Percentiles rank a stretch among this genome's conserved stretches.
phyloP scores from a whole-genome alignment of 139 green algal species.

The Gonium pectorale region DNA sequence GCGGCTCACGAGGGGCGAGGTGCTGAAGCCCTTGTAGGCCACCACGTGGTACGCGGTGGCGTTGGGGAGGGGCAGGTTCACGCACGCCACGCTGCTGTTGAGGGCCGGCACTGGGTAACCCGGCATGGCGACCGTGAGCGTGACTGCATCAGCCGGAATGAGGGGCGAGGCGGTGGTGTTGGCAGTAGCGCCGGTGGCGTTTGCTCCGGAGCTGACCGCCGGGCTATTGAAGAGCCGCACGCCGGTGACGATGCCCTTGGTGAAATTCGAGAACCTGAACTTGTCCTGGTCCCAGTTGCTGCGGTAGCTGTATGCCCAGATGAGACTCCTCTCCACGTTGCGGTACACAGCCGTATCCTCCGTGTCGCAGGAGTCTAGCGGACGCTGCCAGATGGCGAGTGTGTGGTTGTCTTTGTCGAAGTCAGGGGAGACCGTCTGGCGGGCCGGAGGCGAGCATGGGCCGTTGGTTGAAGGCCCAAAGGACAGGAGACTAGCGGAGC shows the following conservation, averaged over 20 bases:
- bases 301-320: conserved; percentile 4
- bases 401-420: conserved; percentile 25
- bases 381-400: conserved; percentile 13
- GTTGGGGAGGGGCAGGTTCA: conserved; percentile 27
- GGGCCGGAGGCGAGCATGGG: neutral
- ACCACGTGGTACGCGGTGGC: conserved; percentile 10
- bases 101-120: neutral
- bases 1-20: neutral
- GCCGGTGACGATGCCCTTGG: neutral
- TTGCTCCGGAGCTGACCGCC: too few relatives aligned
- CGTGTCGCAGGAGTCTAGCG: conserved; percentile 34
- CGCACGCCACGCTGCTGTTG: neutral
- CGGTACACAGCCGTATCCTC: conserved; percentile 1
- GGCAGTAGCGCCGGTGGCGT: too few relatives aligned
- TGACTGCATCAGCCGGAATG: too few relatives aligned
- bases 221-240: neutral
- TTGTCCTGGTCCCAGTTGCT: conserved; percentile 6
- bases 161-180: too few relatives aligned
- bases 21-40: conserved; percentile 29
- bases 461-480: neutral
- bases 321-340: neutral
- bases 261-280: neutral
- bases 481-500: neutral
- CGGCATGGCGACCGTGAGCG: neutral
- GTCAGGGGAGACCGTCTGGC: neutral